phyloP scores from a whole-genome alignment of 306 rosid species.

The Vigna hirtella region DNA sequence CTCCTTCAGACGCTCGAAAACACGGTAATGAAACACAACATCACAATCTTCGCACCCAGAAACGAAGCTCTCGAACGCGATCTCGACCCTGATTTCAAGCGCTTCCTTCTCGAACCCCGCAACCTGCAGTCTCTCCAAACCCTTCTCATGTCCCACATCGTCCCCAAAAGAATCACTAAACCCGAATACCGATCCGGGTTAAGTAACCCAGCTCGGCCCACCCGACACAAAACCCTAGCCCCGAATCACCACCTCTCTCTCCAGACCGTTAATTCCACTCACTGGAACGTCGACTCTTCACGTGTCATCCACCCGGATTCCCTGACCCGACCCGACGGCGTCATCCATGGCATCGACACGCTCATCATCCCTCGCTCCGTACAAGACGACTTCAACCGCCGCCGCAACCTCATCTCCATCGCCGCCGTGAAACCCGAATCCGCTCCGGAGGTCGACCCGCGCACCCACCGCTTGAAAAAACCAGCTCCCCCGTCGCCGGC shows the following conservation, averaged over 20 bases:
- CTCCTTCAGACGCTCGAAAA: slow-evolving; percentile 68
- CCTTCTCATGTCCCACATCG: slow-evolving; percentile 63
- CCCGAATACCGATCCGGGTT: not conserved
- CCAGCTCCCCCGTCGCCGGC: slow-evolving; percentile 57
- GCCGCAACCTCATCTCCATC: slow-evolving; percentile 68
- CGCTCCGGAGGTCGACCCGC: slow-evolving; percentile 76
- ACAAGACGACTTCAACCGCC: slow-evolving; percentile 69
- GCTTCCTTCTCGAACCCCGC: slow-evolving; percentile 72
- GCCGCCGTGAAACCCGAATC: slow-evolving; percentile 81
- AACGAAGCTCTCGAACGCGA: slow-evolving; percentile 76
- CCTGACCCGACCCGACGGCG: slow-evolving; percentile 73
- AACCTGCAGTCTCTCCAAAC: slow-evolving; percentile 70
- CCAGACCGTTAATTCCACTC: not conserved
- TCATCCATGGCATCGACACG: slow-evolving; percentile 79
- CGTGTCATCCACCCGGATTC: slow-evolving; percentile 53
- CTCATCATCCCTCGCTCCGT: slow-evolving; percentile 72
- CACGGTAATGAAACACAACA: slow-evolving; percentile 61
- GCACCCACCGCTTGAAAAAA: slow-evolving; percentile 71
- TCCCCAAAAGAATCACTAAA: slow-evolving; percentile 58
- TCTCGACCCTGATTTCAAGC: slow-evolving; percentile 78
- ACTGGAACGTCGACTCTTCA: slow-evolving; percentile 57
- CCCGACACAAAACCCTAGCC: slow-evolving; percentile 52
- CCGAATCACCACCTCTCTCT: slow-evolving; percentile 16
- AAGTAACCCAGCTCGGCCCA: not conserved
- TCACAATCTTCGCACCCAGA: slow-evolving; percentile 80